Base-by-base conservation (phyloP, 768 basidiomycete genomes). In the Lentinula lateritia region DNA sequence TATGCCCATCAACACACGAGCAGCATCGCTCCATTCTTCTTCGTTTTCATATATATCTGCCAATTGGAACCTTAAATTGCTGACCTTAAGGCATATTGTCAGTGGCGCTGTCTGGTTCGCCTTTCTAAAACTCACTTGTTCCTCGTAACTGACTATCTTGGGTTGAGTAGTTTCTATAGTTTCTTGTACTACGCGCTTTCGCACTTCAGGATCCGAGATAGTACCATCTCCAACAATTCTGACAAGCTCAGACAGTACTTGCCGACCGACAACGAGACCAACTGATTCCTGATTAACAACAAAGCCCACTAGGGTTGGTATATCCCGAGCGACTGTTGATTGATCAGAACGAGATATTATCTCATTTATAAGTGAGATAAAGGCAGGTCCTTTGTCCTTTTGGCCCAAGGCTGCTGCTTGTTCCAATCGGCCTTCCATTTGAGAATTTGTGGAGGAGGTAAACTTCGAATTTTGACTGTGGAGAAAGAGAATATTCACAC, bases 11-110 rank as follows among this genome's bases (percentile, higher is more conserved):
- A 98, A 81, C 39, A 96, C 90, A 56, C 88, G 86, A 0, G 97
- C 97, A 13, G 97, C 94, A 54, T 88, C 91, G 63, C 88, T 89
- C 90, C 94, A 98, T 70, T 94, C 93, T 72, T 99, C 95, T 58
- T 95, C 92, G 3, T 78, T 71, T 69, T 97, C 94, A 12, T 95
- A 79, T 7, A 97, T 78, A 73, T 96, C 89, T 2, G 96, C 93
- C n/a, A 97, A 85, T 69, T 95, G 87, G 68, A 92, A 92, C 61
- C 93, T 79, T 64, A 98, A 73, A 13, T 83, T 80, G 66, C 92
- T 93, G 18, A 90, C 88, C 96, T 98, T 68, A 5, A 38, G 5
- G 50, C 39, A 42, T 62, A 41, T 38, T 60, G 61, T 58, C 55
- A 39, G 52, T 52, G 15, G 16, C 45, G 23, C 45, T 54, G 15